Evolutionary conservation across 208 protist species (phyloP).

Genomic region (Trypanosoma rangeli): DNA sequence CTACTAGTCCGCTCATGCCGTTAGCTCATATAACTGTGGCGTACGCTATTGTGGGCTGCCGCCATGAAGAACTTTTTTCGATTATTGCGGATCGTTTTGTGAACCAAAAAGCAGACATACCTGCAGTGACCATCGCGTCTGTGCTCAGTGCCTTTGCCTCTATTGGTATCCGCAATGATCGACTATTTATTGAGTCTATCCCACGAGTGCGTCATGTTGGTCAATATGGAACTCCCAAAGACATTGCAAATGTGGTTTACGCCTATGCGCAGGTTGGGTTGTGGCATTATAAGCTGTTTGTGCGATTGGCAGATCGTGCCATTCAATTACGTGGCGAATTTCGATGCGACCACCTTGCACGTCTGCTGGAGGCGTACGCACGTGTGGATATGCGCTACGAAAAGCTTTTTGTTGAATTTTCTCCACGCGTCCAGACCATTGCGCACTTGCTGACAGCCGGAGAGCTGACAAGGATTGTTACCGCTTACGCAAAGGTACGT

Average conservation of each 20-base stretch:
- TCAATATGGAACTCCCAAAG: slow-evolving; percentile 71
- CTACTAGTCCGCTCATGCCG: slow-evolving; percentile 41
- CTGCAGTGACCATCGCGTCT: slow-evolving; percentile 64
- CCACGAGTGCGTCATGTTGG: slow-evolving; percentile 73
- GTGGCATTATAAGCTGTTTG: slow-evolving; percentile 90
- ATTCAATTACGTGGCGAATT: slow-evolving; percentile 69
- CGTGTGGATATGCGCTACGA: slow-evolving; percentile 81
- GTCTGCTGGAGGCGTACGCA: slow-evolving; percentile 58
- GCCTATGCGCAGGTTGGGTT: slow-evolving; percentile 73
- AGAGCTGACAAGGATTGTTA: slow-evolving; percentile 46
- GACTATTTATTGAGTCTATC: slow-evolving; percentile 83
- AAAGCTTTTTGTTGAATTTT: slow-evolving; percentile 71
- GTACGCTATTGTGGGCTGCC: slow-evolving; percentile 38
- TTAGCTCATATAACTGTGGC: slow-evolving; percentile 59
- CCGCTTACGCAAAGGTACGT: slow-evolving; percentile 51
- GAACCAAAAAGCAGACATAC: slow-evolving; percentile 51
- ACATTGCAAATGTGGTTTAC: slow-evolving; percentile 73
- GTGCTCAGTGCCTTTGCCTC: slow-evolving; percentile 72
- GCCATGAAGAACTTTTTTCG: slow-evolving; percentile 72
- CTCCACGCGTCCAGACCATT: slow-evolving; percentile 60
- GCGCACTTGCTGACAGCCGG: slow-evolving; percentile 43
- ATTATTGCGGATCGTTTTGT: slow-evolving; percentile 67
- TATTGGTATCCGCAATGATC: slow-evolving; percentile 56
- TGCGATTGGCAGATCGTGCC: slow-evolving; percentile 72
- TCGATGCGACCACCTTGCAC: slow-evolving; percentile 36